Percentiles rank a stretch among this genome's conserved stretches.
These are phyloP conservation scores for Malassezia pachydermatis DNA, from an alignment of 1,284 basidiomycete species.

Conservation along the genomic window DNA sequence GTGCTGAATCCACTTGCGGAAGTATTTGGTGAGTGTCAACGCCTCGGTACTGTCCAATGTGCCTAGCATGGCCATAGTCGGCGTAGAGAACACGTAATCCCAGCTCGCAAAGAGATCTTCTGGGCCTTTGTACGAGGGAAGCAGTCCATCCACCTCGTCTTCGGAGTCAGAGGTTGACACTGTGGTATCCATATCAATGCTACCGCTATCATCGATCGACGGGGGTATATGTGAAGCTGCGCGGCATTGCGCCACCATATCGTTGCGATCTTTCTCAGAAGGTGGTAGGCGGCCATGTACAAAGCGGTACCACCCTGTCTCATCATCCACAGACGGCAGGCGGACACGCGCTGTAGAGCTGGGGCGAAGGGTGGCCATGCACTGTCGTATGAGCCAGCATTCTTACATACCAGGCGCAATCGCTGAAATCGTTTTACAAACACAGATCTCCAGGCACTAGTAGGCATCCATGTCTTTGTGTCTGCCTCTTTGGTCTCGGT, in stretches of 20 bases:
- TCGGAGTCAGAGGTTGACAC: background rate
- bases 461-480: constrained; percentile 3
- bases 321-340: constrained; percentile 5
- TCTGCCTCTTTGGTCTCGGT: background rate
- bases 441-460: constrained; percentile 7
- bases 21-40: background rate
- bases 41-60: constrained; percentile 3
- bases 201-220: background rate
- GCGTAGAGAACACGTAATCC: constrained; percentile 5
- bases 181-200: background rate
- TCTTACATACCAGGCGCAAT: constrained; percentile 3
- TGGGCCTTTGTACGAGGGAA: background rate
- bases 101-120: background rate
- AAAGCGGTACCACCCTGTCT: constrained; percentile 4
- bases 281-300: constrained; percentile 13
- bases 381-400: background rate
- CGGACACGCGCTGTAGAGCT: background rate
- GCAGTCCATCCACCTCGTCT: background rate
- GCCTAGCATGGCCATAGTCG: background rate
- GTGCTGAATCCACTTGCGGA: constrained; percentile 17
- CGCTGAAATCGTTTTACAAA: constrained; percentile 11
- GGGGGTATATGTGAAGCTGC: too few relatives aligned
- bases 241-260: background rate
- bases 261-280: background rate
- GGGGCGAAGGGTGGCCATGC: background rate